phyloP scores from a whole-genome alignment of 805 yeast genomes.

The Diddensiella caesifluorescens region DNA sequence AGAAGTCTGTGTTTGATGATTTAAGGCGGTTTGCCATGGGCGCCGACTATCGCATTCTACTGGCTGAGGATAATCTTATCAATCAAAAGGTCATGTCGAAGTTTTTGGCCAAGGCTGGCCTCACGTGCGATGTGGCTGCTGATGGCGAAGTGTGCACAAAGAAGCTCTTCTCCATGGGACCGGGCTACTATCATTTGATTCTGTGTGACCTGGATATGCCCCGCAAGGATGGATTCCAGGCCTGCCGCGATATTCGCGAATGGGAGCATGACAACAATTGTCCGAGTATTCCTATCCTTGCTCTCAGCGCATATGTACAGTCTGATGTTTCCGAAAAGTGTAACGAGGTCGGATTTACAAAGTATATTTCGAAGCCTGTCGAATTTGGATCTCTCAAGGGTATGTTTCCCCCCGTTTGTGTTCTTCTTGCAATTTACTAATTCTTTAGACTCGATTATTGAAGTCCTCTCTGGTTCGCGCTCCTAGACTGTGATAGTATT shows the following conservation, averaged over 20 bases:
- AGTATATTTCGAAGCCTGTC: conserved; percentile 32
- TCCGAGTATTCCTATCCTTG: conserved; percentile 28
- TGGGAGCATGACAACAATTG: conserved; percentile 26
- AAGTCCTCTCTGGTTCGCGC: conserved; percentile 13
- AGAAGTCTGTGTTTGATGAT: conserved; percentile 22
- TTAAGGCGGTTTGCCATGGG: conserved; percentile 17
- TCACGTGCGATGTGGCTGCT: conserved; percentile 27
- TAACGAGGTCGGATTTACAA: conserved; percentile 27
- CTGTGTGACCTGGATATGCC: conserved; percentile 35
- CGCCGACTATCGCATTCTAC: conserved; percentile 42
- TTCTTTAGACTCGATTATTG: conserved; percentile 14
- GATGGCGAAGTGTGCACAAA: conserved; percentile 31
- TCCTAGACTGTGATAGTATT: too few species aligned
- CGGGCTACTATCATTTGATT: conserved; percentile 26
- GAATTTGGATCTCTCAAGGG: conserved; percentile 27
- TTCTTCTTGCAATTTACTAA: neutral
- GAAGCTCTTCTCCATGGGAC: conserved; percentile 19
- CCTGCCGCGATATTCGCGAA: conserved; percentile 30
- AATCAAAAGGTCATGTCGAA: conserved; percentile 79
- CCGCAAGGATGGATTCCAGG: conserved; percentile 32
- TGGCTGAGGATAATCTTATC: conserved; percentile 88
- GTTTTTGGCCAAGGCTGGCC: conserved; percentile 29
- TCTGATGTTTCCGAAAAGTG: conserved; percentile 31
- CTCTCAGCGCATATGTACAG: conserved; percentile 34
- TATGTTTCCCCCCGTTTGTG: conserved; percentile 6